Conservation (phyloP, 805 yeast species). For the Lipomyces kockii region DNA sequence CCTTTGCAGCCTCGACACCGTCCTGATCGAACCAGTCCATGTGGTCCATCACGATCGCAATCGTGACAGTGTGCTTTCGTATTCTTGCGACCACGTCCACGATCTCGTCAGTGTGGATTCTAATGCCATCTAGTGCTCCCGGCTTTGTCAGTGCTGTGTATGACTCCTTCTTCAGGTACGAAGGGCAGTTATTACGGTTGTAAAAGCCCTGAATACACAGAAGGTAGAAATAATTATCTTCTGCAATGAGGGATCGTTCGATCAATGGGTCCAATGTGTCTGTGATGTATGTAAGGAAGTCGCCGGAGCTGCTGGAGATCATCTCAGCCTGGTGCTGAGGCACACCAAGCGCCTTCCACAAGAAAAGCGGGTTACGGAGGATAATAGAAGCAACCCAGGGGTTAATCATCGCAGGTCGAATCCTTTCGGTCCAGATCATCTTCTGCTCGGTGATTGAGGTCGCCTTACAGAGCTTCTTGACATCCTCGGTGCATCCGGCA, state of each 20-base stretch:
- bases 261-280: slow-evolving; percentile 81
- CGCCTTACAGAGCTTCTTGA: slow-evolving; percentile 61
- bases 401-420: slow-evolving; percentile 73
- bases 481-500: slow-evolving; percentile 57
- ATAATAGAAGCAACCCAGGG: slow-evolving; percentile 68
- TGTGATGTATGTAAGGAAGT: slow-evolving; percentile 69
- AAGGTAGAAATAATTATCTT: slow-evolving; percentile 79
- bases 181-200: slow-evolving; percentile 70
- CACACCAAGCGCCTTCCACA: slow-evolving; percentile 90
- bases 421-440: slow-evolving; percentile 62
- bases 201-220: slow-evolving; percentile 68
- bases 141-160: slow-evolving; percentile 54
- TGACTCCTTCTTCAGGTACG: slow-evolving; percentile 66
- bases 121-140: slow-evolving; percentile 67
- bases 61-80: slow-evolving; percentile 64
- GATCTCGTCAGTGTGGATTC: slow-evolving; percentile 79
- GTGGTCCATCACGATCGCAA: slow-evolving; percentile 86
- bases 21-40: slow-evolving; percentile 87
- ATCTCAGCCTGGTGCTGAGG: slow-evolving; percentile 82
- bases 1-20: slow-evolving; percentile 66
- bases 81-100: slow-evolving; percentile 75
- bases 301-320: slow-evolving; percentile 54
- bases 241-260: slow-evolving; percentile 62
- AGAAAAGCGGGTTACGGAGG: slow-evolving; percentile 80
- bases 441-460: slow-evolving; percentile 65